Base-by-base conservation (phyloP, 306 rosid genomes). In the Canavalia ensiformis region DNA sequence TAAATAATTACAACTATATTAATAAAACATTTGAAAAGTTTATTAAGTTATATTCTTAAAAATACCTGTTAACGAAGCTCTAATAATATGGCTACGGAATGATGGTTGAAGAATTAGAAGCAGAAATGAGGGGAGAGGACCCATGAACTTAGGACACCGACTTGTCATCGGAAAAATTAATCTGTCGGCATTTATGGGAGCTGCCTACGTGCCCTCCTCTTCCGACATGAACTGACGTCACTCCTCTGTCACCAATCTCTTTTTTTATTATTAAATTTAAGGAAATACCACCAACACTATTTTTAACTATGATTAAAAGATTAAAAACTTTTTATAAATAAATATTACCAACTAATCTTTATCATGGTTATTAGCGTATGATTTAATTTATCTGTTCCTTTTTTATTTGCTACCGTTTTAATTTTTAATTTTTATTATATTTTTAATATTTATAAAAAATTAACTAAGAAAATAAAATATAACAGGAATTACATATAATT, bases 101-200 rank as follows among this genome's bases (percentile, higher is more conserved):
- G 64, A 13, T 46, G 77, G 3, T 79, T 18, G 70, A 68, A 60
- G 35, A 29, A 58, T n/a, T 58, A 33, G 71, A 12, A 49, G 57
- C 59, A 64, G 74, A 29, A 56, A 56, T 35, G 44, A 3, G 69
- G 59, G 49, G 66, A 42, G 72, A 63, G 58, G 79, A 73, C 64
- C 60, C 74, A 74, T 59, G 72, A 60, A 66, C 84, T 73, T 75
- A 49, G 67, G 80, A 85, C 75, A 82, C 84, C 82, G 84, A 81
- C 83, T 57, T 77, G 10, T 42, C 80, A 52, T 81, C 30, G 76
- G 76, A 79, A 67, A 59, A 81, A 78, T 81, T 65, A 83, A 83
- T 42, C 47, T 86, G 95, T 87, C 89, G 89, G 91, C 83, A 87
- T 79, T 77, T 84, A 68, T 44, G 87, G 91, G 92, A 86, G 77